A percentile compares a stretch with the other conserved stretches of the same genome.
Evolutionary conservation across 768 basidiomycete species (phyloP).

Genomic region (Pisolithus orientalis): DNA sequence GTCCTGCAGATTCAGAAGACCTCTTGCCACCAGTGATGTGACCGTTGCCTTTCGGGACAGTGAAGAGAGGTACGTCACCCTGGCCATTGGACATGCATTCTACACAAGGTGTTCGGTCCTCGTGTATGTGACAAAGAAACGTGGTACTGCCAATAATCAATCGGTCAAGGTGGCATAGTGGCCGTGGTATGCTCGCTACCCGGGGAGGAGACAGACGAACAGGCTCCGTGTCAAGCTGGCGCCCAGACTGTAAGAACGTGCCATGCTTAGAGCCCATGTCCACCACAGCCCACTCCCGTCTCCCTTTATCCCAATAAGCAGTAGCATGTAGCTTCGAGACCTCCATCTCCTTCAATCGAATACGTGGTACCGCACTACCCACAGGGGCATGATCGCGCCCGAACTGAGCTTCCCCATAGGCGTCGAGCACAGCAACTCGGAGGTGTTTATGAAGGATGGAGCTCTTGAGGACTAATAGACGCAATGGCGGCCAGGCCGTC

Average conservation of each 20-base stretch:
- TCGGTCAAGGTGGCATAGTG: conserved; percentile 56
- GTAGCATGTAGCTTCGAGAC: conserved; percentile 80
- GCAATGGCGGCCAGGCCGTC: conserved; percentile 19
- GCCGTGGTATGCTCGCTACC: conserved; percentile 61
- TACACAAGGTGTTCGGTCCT: conserved; percentile 51
- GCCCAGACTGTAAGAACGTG: conserved; percentile 48
- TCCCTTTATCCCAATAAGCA: conserved; percentile 58
- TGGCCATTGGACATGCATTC: conserved; percentile 48
- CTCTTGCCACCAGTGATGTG: conserved; percentile 17
- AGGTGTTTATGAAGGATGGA: conserved; percentile 45
- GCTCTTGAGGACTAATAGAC: conserved; percentile 32
- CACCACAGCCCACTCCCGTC: conserved; percentile 63
- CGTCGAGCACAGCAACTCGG: conserved; percentile 56
- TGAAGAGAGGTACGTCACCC: conserved; percentile 55
- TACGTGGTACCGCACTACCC: conserved; percentile 49
- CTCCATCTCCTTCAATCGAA: conserved; percentile 78
- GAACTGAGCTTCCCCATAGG: conserved; percentile 60
- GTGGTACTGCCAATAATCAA: conserved; percentile 66
- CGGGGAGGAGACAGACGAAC: conserved; percentile 58
- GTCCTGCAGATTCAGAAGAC: conserved; percentile 8
- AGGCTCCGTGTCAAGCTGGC: conserved; percentile 22
- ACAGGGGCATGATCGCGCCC: conserved; percentile 59
- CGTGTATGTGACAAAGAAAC: conserved; percentile 67
- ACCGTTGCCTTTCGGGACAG: conserved; percentile 11
- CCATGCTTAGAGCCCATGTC: conserved; percentile 88